Evolutionary conservation across 2,329 filamentous ascomycete genomes (phyloP), one percentile per base, ranked within the genome.

Genomic region (Catunica adiposa): DNA sequence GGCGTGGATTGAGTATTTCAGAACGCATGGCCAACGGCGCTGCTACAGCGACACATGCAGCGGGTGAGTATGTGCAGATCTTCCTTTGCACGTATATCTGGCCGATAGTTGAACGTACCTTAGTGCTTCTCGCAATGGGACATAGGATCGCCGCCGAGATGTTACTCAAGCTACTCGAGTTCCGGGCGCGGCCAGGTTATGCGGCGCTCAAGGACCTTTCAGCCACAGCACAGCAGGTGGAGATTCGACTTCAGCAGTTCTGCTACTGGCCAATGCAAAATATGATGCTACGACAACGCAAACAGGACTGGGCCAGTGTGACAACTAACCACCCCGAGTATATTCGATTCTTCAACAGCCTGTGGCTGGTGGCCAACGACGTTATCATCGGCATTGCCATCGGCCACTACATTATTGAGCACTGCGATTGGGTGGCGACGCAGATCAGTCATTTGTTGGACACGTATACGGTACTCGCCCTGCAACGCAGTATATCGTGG

Each of bases 211-310:
- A 97, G 66, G 92, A 98, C 66, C 81, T 97, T 47, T 97, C 89
- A 31, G 92, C 92, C 14, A 97, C 90, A 0, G 92, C 92, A 23
- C 92, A 98, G 66, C 92, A 98, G 68, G 83, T 98, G 37, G 92
- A 98, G 68, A 96, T 98, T 61, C 85, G 92, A 3, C 76, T 98
- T 22, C 89, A 97, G 66, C 92, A 98, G 66, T 97, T 97, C 65
- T 97, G 90, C 69, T 98, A 98, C 67, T 97, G 90, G 89, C 94
- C 92, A 1, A 88, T 94, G 69, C 90, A 98, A 67, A 96, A 97
- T 65, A 77, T 90, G 46, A 97, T 89, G 15, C 69, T 98, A 50
- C 83, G 89, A n/a, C 82, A 86, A 64, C 78, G 89, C 40, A 94
- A 94, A 65, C 82, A 83, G 60, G 88, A 94, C 62, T 97, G 92